Percentiles rank a stretch among this genome's conserved stretches.
phyloP scores from a whole-genome alignment of 495 filamentous ascomycete species.

The Entonaema liquescens region DNA sequence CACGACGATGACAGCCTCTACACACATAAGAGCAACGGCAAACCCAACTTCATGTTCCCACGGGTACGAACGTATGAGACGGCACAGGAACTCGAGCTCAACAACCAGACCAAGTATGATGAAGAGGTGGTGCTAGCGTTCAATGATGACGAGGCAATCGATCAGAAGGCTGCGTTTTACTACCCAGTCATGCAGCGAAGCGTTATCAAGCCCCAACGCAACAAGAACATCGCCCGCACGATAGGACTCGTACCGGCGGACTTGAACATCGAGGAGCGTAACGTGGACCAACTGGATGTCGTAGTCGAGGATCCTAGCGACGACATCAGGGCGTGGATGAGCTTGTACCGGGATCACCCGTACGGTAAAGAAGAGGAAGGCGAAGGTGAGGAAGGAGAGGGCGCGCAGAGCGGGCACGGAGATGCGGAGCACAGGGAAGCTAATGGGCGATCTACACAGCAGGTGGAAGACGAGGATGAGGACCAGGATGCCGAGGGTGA shows the following conservation, averaged over 20 bases:
- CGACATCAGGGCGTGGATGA: conserved; percentile 50
- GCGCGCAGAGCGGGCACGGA: conserved; percentile 4
- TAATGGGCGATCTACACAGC: conserved; percentile 49
- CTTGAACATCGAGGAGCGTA: conserved; percentile 50
- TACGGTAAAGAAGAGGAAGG: conserved; percentile 46
- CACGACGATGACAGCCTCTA: conserved; percentile 74
- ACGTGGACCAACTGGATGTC: conserved; percentile 57
- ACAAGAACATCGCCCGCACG: conserved; percentile 62
- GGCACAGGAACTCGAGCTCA: conserved; percentile 68
- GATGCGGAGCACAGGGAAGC: conserved; percentile 36
- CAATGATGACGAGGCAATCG: conserved; percentile 54
- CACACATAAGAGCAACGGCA: conserved; percentile 57
- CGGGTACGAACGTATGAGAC: conserved; percentile 87
- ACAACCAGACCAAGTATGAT: conserved; percentile 69
- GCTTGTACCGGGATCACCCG: conserved; percentile 52
- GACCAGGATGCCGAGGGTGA: conserved; percentile 48
- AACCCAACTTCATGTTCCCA: conserved; percentile 73
- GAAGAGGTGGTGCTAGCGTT: conserved; percentile 63
- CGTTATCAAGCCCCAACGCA: conserved; percentile 63
- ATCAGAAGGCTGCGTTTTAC: conserved; percentile 81
- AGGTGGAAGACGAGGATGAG: conserved; percentile 48
- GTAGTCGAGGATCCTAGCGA: conserved; percentile 54
- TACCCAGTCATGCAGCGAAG: conserved; percentile 82
- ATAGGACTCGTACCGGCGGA: conserved; percentile 47
- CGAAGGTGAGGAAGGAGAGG: conserved; percentile 12